A percentile compares a stretch with the other conserved stretches of the same genome.
phyloP scores from a whole-genome alignment of 805 yeast genomes.

The Sugiyamaella marilandica region DNA sequence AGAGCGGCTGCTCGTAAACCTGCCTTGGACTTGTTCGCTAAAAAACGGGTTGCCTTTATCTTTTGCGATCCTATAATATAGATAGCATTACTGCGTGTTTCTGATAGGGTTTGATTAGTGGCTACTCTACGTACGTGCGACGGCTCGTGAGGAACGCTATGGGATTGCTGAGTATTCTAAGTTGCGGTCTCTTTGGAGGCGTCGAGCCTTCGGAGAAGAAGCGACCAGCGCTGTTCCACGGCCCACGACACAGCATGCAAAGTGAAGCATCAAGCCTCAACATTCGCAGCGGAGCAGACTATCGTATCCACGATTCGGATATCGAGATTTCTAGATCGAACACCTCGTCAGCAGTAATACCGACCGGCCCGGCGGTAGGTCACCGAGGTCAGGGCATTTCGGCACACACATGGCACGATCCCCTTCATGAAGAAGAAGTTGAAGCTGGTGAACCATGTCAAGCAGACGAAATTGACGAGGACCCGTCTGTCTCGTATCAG shows the following conservation, averaged over 20 bases:
- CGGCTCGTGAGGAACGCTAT: neutral
- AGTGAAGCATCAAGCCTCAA: neutral
- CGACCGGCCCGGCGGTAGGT: neutral
- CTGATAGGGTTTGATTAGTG: no score
- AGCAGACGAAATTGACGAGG: neutral
- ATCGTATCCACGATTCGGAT: neutral
- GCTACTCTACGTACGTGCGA: no score
- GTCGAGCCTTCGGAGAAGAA: neutral
- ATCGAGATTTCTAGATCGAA: neutral
- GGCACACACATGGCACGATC: neutral
- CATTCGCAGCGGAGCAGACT: neutral
- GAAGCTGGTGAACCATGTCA: no score
- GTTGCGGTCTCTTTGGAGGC: neutral
- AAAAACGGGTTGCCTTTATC: no score
- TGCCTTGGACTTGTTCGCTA: no score
- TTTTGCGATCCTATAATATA: no score
- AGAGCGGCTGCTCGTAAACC: no score
- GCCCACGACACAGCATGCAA: neutral
- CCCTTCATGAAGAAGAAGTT: neutral
- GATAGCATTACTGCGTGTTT: no score
- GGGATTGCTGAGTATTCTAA: neutral
- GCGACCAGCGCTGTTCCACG: neutral
- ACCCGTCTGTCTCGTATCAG: neutral
- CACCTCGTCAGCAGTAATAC: neutral
- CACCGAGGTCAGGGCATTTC: neutral